Evolutionary conservation across 345 rosid genomes (phyloP).

Genomic region (Corchorus olitorius): DNA sequence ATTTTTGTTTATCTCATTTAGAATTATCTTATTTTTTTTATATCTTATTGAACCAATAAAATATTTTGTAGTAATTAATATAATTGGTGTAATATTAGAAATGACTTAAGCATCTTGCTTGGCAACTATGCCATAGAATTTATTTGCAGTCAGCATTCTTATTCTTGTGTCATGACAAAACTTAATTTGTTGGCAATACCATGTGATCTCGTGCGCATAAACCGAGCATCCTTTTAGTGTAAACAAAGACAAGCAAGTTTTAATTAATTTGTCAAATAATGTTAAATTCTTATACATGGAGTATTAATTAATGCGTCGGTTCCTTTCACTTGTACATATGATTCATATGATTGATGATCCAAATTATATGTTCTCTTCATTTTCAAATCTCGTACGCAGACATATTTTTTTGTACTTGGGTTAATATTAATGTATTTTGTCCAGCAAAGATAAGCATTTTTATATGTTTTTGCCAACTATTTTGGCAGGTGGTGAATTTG

Average conservation of each 20-base stretch:
- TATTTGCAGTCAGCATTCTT: conserved; percentile 6
- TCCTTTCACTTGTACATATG: not conserved
- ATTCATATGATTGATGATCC: not conserved
- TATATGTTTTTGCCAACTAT: not conserved
- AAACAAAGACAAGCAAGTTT: conserved; percentile 21
- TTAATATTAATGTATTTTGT: not conserved
- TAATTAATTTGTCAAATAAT: conserved; percentile 1
- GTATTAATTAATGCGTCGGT: not conserved
- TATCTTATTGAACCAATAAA: not conserved
- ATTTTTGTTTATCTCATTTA: too few species aligned
- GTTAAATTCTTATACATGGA: not conserved
- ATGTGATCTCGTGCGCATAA: conserved; percentile 45
- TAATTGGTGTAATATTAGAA: too few species aligned
- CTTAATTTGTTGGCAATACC: conserved; percentile 48
- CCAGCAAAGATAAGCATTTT: not conserved
- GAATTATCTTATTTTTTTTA: not conserved
- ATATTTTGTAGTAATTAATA: not conserved
- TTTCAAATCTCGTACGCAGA: not conserved
- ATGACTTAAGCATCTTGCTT: not conserved
- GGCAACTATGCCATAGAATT: not conserved
- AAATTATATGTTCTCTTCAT: not conserved
- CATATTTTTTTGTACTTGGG: not conserved
- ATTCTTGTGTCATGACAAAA: conserved; percentile 25
- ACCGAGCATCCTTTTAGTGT: conserved; percentile 37
- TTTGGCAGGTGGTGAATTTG: conserved; percentile 65